Conservation (phyloP, 805 yeast species). For the Saturnispora gosingensis region DNA sequence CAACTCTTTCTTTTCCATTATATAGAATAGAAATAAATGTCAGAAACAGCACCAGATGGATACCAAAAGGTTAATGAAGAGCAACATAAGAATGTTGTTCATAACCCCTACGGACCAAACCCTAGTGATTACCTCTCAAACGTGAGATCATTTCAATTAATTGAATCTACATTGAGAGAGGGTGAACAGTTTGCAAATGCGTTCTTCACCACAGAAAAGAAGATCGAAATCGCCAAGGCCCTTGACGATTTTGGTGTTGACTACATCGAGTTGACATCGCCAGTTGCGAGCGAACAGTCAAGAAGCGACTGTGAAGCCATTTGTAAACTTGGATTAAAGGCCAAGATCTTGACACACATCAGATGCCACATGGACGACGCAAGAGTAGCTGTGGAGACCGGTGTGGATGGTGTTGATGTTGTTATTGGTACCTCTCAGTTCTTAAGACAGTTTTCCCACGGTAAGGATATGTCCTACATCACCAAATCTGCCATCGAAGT, state of each 20-base stretch:
- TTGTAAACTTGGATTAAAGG: conserved; percentile 92
- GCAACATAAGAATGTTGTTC: conserved; percentile 27
- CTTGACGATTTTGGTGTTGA: conserved; percentile 97
- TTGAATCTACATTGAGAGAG: conserved; percentile 93
- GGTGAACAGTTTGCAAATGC: conserved; percentile 99
- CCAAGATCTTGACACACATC: conserved; percentile 92
- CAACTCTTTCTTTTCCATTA: not conserved
- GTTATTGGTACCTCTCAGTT: conserved; percentile 97
- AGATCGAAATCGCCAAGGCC: conserved; percentile 95
- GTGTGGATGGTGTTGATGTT: conserved; percentile 98
- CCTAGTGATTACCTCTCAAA: conserved; percentile 89
- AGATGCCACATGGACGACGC: conserved; percentile 99
- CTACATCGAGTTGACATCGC: conserved; percentile 94
- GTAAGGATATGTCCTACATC: conserved; percentile 97
- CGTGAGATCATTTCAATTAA: conserved; percentile 79
- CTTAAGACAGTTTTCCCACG: conserved; percentile 89
- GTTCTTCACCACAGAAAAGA: conserved; percentile 87
- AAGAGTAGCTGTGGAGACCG: conserved; percentile 91
- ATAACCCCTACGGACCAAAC: conserved; percentile 82
- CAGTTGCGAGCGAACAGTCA: conserved; percentile 94
- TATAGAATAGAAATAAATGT: not conserved
- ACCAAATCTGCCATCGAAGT: conserved; percentile 95
- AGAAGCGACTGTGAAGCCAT: conserved; percentile 94
- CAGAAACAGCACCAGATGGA: conserved; percentile 5
- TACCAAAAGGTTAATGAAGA: conserved; percentile 42